These are phyloP conservation scores for Botryobasidium botryosum DNA, from an alignment of 768 basidiomycete species.

Conservation along the genomic window DNA sequence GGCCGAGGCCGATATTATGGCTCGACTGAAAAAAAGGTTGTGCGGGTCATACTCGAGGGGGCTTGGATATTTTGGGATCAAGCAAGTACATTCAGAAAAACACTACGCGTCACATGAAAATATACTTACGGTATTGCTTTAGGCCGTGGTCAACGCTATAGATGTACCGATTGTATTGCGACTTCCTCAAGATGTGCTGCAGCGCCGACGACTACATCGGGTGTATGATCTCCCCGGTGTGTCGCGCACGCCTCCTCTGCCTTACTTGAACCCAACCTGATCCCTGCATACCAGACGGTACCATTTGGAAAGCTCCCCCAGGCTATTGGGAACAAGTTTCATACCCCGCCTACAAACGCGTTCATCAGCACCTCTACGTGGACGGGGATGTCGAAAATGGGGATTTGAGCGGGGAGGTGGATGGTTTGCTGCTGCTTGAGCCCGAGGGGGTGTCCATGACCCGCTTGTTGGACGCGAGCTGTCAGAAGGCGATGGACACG, in stretches of 20 bases:
- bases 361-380: conserved; percentile 56
- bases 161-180: conserved; percentile 74
- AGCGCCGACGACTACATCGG: conserved; percentile 53
- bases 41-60: conserved; percentile 82
- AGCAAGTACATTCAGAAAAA: too few relatives aligned
- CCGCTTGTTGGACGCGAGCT: too few relatives aligned
- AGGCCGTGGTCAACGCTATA: conserved; percentile 54
- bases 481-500: too few relatives aligned
- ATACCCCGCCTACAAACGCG: conserved; percentile 82
- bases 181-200: conserved; percentile 59
- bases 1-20: conserved; percentile 27
- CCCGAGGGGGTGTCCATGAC: too few relatives aligned
- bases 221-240: too few relatives aligned
- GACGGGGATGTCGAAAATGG: conserved; percentile 64
- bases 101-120: too few relatives aligned
- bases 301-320: conserved; percentile 84
- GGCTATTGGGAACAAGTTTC: conserved; percentile 84
- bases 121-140: background rate
- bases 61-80: conserved; percentile 85
- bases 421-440: too few relatives aligned
- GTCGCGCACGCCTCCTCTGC: too few relatives aligned
- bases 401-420: conserved; percentile 24
- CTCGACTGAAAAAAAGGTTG: too few relatives aligned
- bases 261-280: too few relatives aligned
- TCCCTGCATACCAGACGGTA: too few relatives aligned